Conservation (phyloP, 2,329 filamentous ascomycete species). For the Aspergillus alliaceus region DNA sequence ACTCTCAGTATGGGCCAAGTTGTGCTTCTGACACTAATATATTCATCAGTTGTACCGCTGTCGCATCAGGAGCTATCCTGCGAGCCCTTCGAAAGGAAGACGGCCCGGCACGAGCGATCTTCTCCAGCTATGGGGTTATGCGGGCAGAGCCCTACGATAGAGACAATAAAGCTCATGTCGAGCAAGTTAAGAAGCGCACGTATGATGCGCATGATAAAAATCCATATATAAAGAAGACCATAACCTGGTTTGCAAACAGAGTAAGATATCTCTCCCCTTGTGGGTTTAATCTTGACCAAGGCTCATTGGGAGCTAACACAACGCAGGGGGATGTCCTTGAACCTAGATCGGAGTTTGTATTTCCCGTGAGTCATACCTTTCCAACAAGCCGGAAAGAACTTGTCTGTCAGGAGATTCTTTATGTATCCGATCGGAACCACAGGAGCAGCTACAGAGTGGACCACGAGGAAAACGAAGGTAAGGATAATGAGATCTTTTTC, state of each 20-base stretch:
- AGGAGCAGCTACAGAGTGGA: not conserved
- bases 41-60: slow-evolving; percentile 23
- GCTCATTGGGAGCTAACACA: not conserved
- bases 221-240: slow-evolving; percentile 22
- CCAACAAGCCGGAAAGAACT: not conserved
- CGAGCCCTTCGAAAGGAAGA: slow-evolving; percentile 29
- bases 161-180: slow-evolving; percentile 9
- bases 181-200: slow-evolving; percentile 1
- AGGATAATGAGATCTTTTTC: not conserved
- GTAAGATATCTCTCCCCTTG: slow-evolving; percentile 4
- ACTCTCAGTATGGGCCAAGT: not conserved
- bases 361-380: not conserved
- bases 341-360: not conserved
- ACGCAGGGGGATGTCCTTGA: not conserved
- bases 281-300: not conserved
- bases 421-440: slow-evolving; percentile 1
- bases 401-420: not conserved
- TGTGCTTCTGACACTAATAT: not conserved
- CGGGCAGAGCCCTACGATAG: slow-evolving; percentile 16
- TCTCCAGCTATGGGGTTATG: slow-evolving; percentile 31
- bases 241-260: slow-evolving; percentile 23
- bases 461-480: slow-evolving; percentile 1
- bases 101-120: slow-evolving; percentile 24
- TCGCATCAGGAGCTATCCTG: slow-evolving; percentile 31
- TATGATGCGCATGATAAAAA: slow-evolving; percentile 16